Evolutionary conservation across 495 filamentous ascomycete genomes (phyloP).

Genomic region (Hapsidospora chrysogenum): DNA sequence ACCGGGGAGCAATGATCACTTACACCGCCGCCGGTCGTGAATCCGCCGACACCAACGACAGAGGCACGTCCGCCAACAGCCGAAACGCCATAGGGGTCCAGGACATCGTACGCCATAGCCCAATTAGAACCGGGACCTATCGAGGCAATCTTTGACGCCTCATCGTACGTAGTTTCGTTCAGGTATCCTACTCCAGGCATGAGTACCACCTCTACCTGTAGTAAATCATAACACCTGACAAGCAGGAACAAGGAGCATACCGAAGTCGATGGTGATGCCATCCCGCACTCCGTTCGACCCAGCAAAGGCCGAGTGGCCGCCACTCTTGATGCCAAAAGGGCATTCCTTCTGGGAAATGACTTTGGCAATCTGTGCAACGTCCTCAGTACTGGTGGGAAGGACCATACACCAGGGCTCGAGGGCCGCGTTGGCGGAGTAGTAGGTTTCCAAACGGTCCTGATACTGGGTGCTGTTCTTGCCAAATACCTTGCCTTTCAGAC

Average conservation of each 20-base stretch:
- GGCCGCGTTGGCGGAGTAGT: not conserved
- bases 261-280: not conserved
- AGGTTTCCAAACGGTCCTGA: not conserved
- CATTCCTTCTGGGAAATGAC: not conserved
- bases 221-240: no score
- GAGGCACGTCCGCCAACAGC: constrained; percentile 26
- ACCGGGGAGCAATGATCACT: no score
- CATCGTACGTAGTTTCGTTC: not conserved
- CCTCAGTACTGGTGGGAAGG: not conserved
- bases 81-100: constrained; percentile 21
- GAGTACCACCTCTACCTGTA: no score
- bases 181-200: no score
- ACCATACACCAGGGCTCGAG: not conserved
- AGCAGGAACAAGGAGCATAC: no score
- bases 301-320: not conserved
- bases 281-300: not conserved
- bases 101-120: constrained; percentile 27
- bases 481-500: not conserved
- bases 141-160: constrained; percentile 8
- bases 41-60: constrained; percentile 25
- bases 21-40: constrained; percentile 21
- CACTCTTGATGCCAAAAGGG: not conserved
- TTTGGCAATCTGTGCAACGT: not conserved
- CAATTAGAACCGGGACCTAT: constrained; percentile 14
- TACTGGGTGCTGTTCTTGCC: not conserved